Evolutionary conservation across 1,284 basidiomycete species (phyloP), one percentile per base, ranked within the genome.

Genomic region (Phlebopus sp.): DNA sequence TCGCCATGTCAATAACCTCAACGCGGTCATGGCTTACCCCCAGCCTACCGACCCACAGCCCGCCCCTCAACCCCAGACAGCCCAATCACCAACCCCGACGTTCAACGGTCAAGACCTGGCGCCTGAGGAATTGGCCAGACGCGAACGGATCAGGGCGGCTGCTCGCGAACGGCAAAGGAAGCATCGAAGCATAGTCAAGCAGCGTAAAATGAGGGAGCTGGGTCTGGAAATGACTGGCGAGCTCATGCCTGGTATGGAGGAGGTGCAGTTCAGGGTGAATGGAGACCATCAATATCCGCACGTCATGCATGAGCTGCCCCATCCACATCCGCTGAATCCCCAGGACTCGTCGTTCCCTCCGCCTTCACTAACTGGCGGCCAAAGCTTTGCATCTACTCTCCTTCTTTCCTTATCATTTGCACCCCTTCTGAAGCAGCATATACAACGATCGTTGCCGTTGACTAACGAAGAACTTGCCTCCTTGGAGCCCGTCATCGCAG

Each of bases 81-180:
- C 60, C 48, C 59, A 63, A 47, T 52, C 64, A 19, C 44, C 62
- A 44, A 46, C 63, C 46, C 53, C 64, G 47, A 44, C 52, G 18
- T 65, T 63, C 37, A 42, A 55, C 17, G 59, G 70, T 30, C 73
- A 76, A 42, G 72, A 74, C 32, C 60, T 85, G 46, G 74, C 77
- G 4, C 74, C 78, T 1, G 86, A 87, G 46, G 87, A 90, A 60
- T 55, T 74, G 34, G 71, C 73, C 2, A 77, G 84, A 51, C 73
- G 81, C 43, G 86, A 90, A 52, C 73, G 81, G 48, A 79, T 89
- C 42, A 77, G 86, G 13, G 76, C 81, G 2, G 81, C 85, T 1
- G 88, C 87, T 5, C 70, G 87, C 32, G 86, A 90, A 58, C 71
- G 88, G 46, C 87, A 90, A 59, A 70, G 86, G 44, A 90, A 90